Conservation (phyloP, 768 basidiomycete genomes). For the Boletus vermiculosoides region DNA sequence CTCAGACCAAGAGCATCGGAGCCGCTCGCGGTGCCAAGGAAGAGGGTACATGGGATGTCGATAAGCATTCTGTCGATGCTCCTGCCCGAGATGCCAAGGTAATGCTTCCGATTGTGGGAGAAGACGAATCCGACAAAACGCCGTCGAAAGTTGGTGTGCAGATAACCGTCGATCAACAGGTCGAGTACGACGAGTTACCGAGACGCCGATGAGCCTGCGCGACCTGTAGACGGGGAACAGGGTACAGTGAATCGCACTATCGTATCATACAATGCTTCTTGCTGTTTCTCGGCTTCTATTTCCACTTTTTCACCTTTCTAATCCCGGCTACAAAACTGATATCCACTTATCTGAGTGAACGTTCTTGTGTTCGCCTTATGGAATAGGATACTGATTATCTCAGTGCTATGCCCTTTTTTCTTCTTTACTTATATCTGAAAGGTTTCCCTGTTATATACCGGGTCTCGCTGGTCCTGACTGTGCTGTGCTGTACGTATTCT, state of each 20-base stretch:
- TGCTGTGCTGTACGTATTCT: not conserved
- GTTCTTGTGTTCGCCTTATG: not conserved
- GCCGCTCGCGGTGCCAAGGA: conserved; percentile 39
- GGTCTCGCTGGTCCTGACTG: not conserved
- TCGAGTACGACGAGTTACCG: conserved; percentile 45
- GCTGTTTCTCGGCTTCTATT: not conserved
- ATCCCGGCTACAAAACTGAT: not conserved
- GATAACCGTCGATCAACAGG: conserved; percentile 55
- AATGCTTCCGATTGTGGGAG: conserved; percentile 33
- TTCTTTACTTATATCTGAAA: not conserved
- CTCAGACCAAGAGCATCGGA: conserved; percentile 49
- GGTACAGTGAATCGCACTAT: not conserved
- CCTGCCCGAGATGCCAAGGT: conserved; percentile 37
- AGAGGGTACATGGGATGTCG: conserved; percentile 38
- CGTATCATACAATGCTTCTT: not conserved
- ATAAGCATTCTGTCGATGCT: conserved; percentile 42
- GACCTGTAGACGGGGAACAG: not conserved
- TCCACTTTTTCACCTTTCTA: not conserved
- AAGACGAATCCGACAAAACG: conserved; percentile 24
- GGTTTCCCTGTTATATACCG: not conserved
- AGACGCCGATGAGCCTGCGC: conserved; percentile 14
- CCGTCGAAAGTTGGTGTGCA: conserved; percentile 46
- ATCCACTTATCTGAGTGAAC: not conserved
- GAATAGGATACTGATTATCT: conserved; percentile 8
- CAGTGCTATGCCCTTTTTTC: not conserved